phyloP scores from a whole-genome alignment of 23 red algal species.

The Gracilariopsis chorda region DNA sequence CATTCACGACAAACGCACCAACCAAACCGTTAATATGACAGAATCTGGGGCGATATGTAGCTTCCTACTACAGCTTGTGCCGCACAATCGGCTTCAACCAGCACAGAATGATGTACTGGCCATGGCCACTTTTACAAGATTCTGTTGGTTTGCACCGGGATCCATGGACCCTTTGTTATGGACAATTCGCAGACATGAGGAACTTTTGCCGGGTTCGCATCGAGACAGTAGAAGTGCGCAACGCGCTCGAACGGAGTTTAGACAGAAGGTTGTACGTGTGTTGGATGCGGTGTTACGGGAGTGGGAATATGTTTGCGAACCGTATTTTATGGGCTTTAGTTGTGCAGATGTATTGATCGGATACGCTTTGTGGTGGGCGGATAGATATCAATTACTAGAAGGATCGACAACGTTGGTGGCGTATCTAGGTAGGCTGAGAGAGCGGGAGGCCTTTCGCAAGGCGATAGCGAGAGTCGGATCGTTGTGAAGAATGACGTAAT shows the following conservation, averaged over 20 bases:
- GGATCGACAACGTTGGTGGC: background rate
- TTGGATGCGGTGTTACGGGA: background rate
- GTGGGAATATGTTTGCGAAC: constrained; percentile 4
- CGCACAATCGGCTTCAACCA: background rate
- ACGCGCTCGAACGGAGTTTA: background rate
- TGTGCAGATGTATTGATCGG: constrained; percentile 30
- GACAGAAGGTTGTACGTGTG: constrained; percentile 6
- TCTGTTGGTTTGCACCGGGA: background rate
- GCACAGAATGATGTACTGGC: background rate
- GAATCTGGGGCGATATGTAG: constrained; percentile 36
- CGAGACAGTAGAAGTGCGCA: background rate
- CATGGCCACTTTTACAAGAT: background rate
- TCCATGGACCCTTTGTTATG: constrained; percentile 43
- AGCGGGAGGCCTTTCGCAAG: background rate
- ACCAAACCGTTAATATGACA: background rate
- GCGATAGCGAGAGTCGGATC: background rate
- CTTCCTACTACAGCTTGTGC: background rate
- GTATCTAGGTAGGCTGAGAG: background rate
- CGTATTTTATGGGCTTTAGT: background rate
- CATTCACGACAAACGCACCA: background rate
- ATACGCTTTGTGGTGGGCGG: background rate
- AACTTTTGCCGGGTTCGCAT: background rate
- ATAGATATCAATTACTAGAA: background rate
- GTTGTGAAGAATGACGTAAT: background rate
- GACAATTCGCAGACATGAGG: constrained; percentile 20